Evolutionary conservation across 2,329 filamentous ascomycete species (phyloP), one percentile per base, ranked within the genome.

Genomic region (Penicillium sp.): DNA sequence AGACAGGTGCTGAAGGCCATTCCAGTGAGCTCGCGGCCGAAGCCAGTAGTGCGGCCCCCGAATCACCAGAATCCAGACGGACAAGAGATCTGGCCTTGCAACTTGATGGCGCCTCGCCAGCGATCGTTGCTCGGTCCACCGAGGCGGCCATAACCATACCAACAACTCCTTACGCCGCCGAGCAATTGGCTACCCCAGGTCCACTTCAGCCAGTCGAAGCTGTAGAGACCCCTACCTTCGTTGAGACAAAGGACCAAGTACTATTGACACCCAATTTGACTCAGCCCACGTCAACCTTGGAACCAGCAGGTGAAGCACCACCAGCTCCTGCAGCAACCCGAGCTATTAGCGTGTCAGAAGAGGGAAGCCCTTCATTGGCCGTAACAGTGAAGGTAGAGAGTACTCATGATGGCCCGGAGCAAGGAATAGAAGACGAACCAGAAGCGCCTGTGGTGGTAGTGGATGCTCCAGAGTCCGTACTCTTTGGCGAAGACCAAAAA

Each of bases 171-270:
- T 44, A 53, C 46, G 30, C 38, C 38, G 44, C 55, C 19, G 65
- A 60, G 23, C 70, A 69, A 54, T 60, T 69, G 8, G 38, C 67
- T 11, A 71, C 69, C 8, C 66, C 69, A 29, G 68, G 67, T 41
- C 62, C 62, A 47, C 71, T 71, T 1, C 73, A 76, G 30, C 62
- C 67, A 30, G 45, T 38, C n/a, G 54, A 56, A 23, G 17, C 31
- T 49, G 58, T 38, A 4, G 44, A 60, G 21, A 23, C 35, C 29
- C 4, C 44, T 41, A 46, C 46, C 23, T 21, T 21, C 9, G 19
- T 44, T 23, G 17, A 49, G 13, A 17, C 45, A 11, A 7, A 45
- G 6, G 53, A 21, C 54, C 56, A 61, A 44, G 38, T 46, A 15
- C 55, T 30, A 35, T 63, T 57, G 26, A 70, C 69, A 3, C 64